Conservation (phyloP, 139 green algal genomes). For the Volvox reticuliferus region DNA sequence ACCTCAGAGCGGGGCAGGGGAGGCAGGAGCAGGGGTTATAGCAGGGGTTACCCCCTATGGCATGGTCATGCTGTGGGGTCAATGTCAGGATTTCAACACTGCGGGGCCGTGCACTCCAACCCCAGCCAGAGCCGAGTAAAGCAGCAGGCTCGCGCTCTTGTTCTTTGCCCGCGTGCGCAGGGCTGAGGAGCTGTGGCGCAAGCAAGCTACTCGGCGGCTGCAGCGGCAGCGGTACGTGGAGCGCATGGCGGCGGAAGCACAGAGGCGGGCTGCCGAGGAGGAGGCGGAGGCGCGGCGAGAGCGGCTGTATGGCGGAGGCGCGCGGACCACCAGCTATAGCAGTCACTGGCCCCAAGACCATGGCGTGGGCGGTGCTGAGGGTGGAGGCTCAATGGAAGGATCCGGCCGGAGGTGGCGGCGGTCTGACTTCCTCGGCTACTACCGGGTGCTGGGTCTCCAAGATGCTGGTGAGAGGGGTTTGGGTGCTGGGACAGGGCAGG, state of each 20-base stretch:
- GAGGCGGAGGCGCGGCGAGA: constrained; percentile 34
- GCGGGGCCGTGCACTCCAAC: too few relatives aligned
- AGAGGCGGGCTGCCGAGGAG: constrained; percentile 51
- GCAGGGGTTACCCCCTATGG: too few relatives aligned
- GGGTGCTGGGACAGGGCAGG: background rate
- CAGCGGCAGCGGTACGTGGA: constrained; percentile 52
- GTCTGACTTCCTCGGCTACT: constrained; percentile 85
- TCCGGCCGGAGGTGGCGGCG: constrained; percentile 50
- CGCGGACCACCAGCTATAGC: background rate
- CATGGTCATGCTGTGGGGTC: too few relatives aligned
- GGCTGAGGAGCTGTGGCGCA: constrained; percentile 70
- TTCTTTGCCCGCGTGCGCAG: background rate
- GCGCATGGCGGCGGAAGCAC: constrained; percentile 42
- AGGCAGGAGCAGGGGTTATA: too few relatives aligned
- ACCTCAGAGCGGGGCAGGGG: too few relatives aligned
- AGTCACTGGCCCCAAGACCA: constrained; percentile 15
- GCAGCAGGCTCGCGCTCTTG: background rate
- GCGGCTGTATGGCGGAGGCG: constrained; percentile 8
- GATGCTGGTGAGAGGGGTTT: constrained; percentile 16
- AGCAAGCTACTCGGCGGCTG: constrained; percentile 57
- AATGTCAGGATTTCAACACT: too few relatives aligned
- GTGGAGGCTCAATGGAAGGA: background rate
- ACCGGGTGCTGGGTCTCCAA: constrained; percentile 77
- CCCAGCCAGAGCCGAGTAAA: too few relatives aligned
- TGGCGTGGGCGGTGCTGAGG: constrained; percentile 6